phyloP scores from a whole-genome alignment of 1,284 basidiomycete genomes.

The Laetiporus sulphureus region DNA sequence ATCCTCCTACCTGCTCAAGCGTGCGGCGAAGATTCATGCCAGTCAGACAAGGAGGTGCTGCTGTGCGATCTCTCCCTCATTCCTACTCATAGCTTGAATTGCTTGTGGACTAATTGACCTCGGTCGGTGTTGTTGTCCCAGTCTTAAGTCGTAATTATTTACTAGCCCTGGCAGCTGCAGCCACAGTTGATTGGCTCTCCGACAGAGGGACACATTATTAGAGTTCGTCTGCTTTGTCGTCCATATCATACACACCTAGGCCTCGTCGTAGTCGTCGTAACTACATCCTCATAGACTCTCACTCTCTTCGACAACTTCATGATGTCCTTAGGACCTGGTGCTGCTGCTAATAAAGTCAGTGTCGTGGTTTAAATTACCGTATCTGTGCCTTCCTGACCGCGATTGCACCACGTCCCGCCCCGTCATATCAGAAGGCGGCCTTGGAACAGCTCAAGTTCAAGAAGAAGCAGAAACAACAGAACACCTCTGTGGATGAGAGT shows the following conservation, averaged over 20 bases:
- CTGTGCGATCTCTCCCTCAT: no score
- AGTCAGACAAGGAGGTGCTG: no score
- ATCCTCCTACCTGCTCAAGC: no score
- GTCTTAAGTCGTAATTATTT: not conserved
- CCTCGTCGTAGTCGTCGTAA: slow-evolving; percentile 7
- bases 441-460: slow-evolving; percentile 56
- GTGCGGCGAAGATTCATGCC: no score
- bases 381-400: slow-evolving; percentile 19
- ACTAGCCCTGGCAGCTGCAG: slow-evolving; percentile 19
- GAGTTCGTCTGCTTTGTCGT: slow-evolving; percentile 21
- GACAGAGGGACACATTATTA: slow-evolving; percentile 31
- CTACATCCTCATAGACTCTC: not conserved
- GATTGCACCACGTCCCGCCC: slow-evolving; percentile 11
- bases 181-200: slow-evolving; percentile 55
- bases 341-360: slow-evolving; percentile 36
- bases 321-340: slow-evolving; percentile 35
- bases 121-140: not conserved
- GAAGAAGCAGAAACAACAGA: slow-evolving; percentile 37
- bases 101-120: no score
- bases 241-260: slow-evolving; percentile 15
- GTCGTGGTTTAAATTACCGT: slow-evolving; percentile 12
- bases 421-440: slow-evolving; percentile 41
- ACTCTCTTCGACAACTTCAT: slow-evolving; percentile 6
- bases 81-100: no score
- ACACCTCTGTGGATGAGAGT: slow-evolving; percentile 26